phyloP scores from a whole-genome alignment of 768 basidiomycete genomes.

The Tricholomella constricta region DNA sequence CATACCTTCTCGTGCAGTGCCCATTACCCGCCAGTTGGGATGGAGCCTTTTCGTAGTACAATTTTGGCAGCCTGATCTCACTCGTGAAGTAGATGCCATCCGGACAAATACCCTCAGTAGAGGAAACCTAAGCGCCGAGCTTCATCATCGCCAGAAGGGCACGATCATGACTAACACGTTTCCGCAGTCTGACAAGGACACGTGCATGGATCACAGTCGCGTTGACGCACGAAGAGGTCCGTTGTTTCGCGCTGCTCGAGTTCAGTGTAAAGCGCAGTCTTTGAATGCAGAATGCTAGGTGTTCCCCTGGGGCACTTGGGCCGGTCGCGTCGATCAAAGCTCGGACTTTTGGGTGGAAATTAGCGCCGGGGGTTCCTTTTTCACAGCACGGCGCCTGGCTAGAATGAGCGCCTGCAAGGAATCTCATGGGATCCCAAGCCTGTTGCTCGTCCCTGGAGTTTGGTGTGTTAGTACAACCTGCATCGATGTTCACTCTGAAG shows the following conservation, averaged over 20 bases:
- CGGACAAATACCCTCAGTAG: conserved; percentile 2
- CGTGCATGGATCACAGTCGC: conserved; percentile 26
- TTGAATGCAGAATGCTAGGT: conserved; percentile 30
- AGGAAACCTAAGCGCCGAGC: conserved; percentile 5
- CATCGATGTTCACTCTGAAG: conserved; percentile 20
- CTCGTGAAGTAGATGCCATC: conserved; percentile 6
- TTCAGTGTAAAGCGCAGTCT: conserved; percentile 19
- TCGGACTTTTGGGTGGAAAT: conserved; percentile 18
- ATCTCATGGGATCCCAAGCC: conserved; percentile 4
- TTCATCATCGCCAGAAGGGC: conserved; percentile 22
- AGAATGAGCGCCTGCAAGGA: conserved; percentile 24
- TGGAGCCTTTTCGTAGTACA: conserved; percentile 30
- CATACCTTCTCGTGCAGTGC: conserved; percentile 25
- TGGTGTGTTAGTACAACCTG: background rate
- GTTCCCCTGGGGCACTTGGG: conserved; percentile 22
- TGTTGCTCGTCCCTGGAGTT: background rate
- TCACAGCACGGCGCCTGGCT: conserved; percentile 26
- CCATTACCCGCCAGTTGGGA: conserved; percentile 29
- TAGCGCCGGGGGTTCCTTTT: conserved; percentile 20
- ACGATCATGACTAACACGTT: conserved; percentile 23
- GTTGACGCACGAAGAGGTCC: conserved; percentile 25
- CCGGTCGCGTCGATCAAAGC: conserved; percentile 13
- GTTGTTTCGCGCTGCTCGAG: conserved; percentile 18
- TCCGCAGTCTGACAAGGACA: conserved; percentile 25
- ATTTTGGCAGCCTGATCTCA: conserved; percentile 12